A percentile compares a stretch with the other conserved stretches of the same genome.
These are phyloP conservation scores for Pyricularia grisea DNA, from an alignment of 2,329 filamentous ascomycete genomes.

Conservation along the genomic window DNA sequence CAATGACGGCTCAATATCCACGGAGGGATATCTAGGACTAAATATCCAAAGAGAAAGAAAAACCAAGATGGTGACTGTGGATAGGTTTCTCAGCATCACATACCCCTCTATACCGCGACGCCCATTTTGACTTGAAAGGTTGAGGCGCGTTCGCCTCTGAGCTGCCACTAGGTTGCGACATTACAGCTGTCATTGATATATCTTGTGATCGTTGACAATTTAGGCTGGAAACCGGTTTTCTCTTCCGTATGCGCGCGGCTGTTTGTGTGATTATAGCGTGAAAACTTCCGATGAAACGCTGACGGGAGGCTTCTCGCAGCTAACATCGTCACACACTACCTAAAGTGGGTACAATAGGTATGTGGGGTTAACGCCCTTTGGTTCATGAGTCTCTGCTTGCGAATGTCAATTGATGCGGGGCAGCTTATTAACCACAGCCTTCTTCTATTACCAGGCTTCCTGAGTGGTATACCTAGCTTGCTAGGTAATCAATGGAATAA, in stretches of 20 bases:
- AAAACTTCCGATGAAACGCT: not conserved
- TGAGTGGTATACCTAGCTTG: not conserved
- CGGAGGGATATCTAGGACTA: not conserved
- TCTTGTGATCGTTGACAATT: not conserved
- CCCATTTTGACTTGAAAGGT: slow-evolving; percentile 47
- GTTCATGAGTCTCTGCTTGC: not conserved
- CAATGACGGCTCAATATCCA: not conserved
- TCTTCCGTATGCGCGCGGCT: not conserved
- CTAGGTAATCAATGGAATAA: no score
- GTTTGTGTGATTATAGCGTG: not conserved
- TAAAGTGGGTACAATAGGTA: not conserved
- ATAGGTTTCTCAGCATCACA: slow-evolving; percentile 15
- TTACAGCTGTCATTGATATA: slow-evolving; percentile 23
- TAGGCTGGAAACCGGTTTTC: not conserved
- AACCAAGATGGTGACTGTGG: not conserved
- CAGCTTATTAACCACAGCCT: not conserved
- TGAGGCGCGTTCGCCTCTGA: slow-evolving; percentile 12
- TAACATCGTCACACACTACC: not conserved
- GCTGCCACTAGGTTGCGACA: slow-evolving; percentile 18
- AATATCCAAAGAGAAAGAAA: not conserved
- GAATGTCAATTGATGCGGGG: not conserved
- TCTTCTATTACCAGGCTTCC: not conserved
- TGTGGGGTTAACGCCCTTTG: not conserved
- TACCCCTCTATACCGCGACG: slow-evolving; percentile 54
- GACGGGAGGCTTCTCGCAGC: not conserved